Base-by-base conservation (phyloP, 2,329 filamentous ascomycete species). In the Fusarium chaquense region DNA sequence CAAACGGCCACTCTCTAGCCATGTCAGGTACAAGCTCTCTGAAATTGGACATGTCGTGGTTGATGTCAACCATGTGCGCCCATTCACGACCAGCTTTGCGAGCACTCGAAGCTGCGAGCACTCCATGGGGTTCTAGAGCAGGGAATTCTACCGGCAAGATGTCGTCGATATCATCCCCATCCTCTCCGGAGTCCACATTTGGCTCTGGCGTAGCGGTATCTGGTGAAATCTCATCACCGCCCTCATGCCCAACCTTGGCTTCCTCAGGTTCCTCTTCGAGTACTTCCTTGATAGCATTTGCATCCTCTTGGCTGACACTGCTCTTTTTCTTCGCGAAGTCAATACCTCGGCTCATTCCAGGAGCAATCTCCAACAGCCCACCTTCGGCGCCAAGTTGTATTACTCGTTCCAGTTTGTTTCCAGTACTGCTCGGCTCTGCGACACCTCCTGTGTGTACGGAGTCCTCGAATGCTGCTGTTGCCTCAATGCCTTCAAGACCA, bases 61-160 rank as follows among this genome's bases (percentile, higher is more conserved):
- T 94, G 73, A 98, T 91, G 78, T 99, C 95, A 3, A 99, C 95
- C 90, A 99, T 97, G 81, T 99, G 96, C 53, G 96, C 96, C 95
- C 96, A 99, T 81, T 98, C 93, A 74, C 88, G 91, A 9, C 92
- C 92, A 40, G 89, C 89, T 75, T 91, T 92, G 76, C 90, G 92
- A 65, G 90, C 85, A 64, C 89, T 88, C 11, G 92, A 90, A 53
- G 91, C 84, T 22, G 91, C 87, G 32, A 98, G 87, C 24, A 89
- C 86, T n/a, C 90, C 90, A 76, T 91, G 92, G 12, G 96, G 93
- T 71, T 97, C 93, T 9, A 99, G 80, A 15, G 97, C 92, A 2
- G 96, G 94, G 74, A 98, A 99, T 76, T 99, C 96, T 28, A 97
- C 88, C 0, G 96, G 96, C 1, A 99, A 81, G 8, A 99, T 85